Evolutionary conservation across 805 yeast genomes (phyloP).

Genomic region (Candida nonsorbophila): DNA sequence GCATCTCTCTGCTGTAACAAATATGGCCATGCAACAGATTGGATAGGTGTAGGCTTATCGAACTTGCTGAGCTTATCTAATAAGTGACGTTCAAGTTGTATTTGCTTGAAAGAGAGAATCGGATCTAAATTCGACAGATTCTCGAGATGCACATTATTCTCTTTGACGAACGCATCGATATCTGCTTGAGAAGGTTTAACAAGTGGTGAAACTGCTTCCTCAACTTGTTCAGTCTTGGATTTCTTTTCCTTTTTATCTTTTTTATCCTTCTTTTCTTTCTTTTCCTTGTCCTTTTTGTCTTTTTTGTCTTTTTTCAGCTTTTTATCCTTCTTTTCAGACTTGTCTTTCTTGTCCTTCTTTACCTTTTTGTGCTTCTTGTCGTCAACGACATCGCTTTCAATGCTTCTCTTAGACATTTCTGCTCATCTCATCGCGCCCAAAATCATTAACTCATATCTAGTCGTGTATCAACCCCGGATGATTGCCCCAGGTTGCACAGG

Average conservation of each 20-base stretch:
- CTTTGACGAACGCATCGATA: slow-evolving; percentile 55
- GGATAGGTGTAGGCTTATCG: slow-evolving; percentile 93
- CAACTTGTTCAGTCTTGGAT: slow-evolving; percentile 14
- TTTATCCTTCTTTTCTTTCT: slow-evolving; percentile 20
- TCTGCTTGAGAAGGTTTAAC: slow-evolving; percentile 46
- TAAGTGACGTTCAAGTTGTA: slow-evolving; percentile 50
- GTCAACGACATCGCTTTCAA: not conserved
- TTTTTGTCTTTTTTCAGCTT: too few species aligned
- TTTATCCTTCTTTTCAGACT: slow-evolving; percentile 36
- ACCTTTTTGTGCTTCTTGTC: slow-evolving; percentile 10
- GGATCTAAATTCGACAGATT: slow-evolving; percentile 59
- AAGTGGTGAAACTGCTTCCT: slow-evolving; percentile 15
- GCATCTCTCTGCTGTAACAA: slow-evolving; percentile 75
- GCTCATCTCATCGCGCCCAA: not conserved
- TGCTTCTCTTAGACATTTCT: not conserved
- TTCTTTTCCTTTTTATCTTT: slow-evolving; percentile 21
- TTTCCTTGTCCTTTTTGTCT: slow-evolving; percentile 27
- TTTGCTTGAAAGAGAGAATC: slow-evolving; percentile 57
- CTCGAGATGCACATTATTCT: slow-evolving; percentile 76
- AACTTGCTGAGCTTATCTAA: slow-evolving; percentile 61
- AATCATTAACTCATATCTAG: not conserved
- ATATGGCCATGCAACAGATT: slow-evolving; percentile 92
- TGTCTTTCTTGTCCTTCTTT: slow-evolving; percentile 13
- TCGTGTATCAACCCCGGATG: not conserved
- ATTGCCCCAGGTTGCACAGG: too few species aligned